Base-by-base conservation (phyloP, 345 rosid species). In the Pistacia integerrima region DNA sequence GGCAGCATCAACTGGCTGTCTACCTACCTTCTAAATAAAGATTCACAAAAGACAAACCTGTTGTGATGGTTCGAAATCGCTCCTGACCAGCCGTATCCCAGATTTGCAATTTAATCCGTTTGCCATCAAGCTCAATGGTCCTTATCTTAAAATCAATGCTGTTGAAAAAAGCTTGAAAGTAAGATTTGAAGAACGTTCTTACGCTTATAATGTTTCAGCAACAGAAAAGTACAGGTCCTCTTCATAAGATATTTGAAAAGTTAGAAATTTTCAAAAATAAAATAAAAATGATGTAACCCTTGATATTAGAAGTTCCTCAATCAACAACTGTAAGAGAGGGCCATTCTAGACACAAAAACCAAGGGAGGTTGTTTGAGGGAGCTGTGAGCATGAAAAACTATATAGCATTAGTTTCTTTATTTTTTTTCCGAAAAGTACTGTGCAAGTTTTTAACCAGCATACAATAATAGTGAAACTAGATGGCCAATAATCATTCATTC, bases 11-110 rank as follows among this genome's bases (percentile, higher is more conserved):
- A 64, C 12, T 13, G 33, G 44, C 35, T 22, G 12, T 35, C 36
- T 52, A 74, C 13, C 22, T 64, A 63, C 8, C 55, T 63, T 58
- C 54, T 11, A 36, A 64, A 28, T 16, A 14, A 38, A 61, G 57
- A 48, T 8, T 5, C 55, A 73, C 25, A 46, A 77, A 59, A n/a
- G 3, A 71, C 69, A 72, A 67, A 92, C 97, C 93, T 80, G 96
- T 94, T 59, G 97, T 94, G 80, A 94, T 94, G 17, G 97, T 94
- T 75, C 98, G 86, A 67, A 94, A 94, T 30, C 97, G 92, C 77
- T 94, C 97, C 80, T 94, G 98, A 79, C 98, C 98, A 77, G 98
- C 98, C 0, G 98, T 94, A 78, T 94, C 98, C 98, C 98, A 94
- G 71, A 94, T 94, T 85, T 92, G 98, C 64, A 92, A 84, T 86